phyloP scores from a whole-genome alignment of 805 yeast genomes.

The Hagleromyces aurorensis region DNA sequence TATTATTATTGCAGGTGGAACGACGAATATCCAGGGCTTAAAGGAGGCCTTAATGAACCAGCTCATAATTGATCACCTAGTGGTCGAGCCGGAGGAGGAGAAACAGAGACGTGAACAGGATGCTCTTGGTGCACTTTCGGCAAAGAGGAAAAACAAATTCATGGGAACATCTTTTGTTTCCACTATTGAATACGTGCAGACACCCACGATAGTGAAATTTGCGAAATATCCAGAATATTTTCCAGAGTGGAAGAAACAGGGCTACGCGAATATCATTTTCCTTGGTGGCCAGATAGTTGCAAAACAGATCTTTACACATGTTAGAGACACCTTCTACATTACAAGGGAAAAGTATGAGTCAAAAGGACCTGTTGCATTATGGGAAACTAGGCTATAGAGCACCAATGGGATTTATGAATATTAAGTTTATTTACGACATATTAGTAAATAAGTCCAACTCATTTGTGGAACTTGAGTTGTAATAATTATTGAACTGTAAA shows the following conservation, averaged over 20 bases:
- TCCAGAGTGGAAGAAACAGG: conserved; percentile 83
- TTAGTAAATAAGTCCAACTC: too few relatives aligned
- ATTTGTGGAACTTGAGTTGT: too few relatives aligned
- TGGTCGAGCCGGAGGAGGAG: conserved; percentile 31
- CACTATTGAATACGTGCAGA: conserved; percentile 45
- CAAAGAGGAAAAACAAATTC: conserved; percentile 25
- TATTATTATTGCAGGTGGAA: conserved; percentile 70
- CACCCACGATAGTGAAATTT: conserved; percentile 64
- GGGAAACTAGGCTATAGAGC: too few relatives aligned
- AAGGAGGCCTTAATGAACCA: conserved; percentile 57
- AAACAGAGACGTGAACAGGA: conserved; percentile 21
- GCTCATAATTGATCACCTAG: conserved; percentile 48
- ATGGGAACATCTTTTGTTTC: conserved; percentile 26
- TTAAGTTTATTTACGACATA: too few relatives aligned
- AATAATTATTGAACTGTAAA: too few relatives aligned
- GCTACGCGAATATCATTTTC: conserved; percentile 70
- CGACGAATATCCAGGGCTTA: conserved; percentile 68
- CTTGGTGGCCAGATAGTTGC: conserved; percentile 85
- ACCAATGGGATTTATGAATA: too few relatives aligned
- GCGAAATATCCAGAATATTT: conserved; percentile 83
- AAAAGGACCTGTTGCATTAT: conserved; percentile 72
- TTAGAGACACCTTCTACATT: conserved; percentile 57
- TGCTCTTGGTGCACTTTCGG: conserved; percentile 26
- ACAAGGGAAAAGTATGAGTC: conserved; percentile 66
- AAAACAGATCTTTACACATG: conserved; percentile 69